Evolutionary conservation across 129 eudicot species (phyloP).

Genomic region (Centaurea solstitialis): DNA sequence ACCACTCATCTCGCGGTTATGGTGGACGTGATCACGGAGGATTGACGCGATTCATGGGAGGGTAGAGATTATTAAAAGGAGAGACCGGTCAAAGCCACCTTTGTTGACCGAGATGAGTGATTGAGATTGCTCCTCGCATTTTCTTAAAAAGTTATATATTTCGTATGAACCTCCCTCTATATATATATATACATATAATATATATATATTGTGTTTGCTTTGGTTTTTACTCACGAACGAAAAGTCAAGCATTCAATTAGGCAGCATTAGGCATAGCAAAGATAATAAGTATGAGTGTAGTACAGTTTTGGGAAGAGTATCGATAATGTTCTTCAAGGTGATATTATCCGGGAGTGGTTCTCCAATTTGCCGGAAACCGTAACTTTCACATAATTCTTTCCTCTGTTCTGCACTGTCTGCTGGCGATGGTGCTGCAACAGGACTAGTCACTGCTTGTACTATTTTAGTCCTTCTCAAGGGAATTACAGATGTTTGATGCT

Average conservation of each 20-base stretch:
- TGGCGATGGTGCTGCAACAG: slow-evolving; percentile 50
- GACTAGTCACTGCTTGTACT: slow-evolving; percentile 65
- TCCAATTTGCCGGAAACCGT: slow-evolving; percentile 86
- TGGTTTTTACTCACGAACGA: not conserved
- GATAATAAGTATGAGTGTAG: slow-evolving; percentile 11
- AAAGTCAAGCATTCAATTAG: not conserved
- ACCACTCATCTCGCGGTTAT: too few relatives aligned
- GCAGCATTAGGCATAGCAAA: not conserved
- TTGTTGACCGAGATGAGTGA: too few relatives aligned
- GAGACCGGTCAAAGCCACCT: too few relatives aligned
- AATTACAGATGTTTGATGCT: slow-evolving; percentile 30
- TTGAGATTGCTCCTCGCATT: too few relatives aligned
- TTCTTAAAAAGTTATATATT: too few relatives aligned
- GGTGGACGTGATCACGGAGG: too few relatives aligned
- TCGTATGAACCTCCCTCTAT: too few relatives aligned
- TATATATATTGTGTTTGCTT: not conserved
- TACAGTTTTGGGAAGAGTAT: slow-evolving; percentile 76
- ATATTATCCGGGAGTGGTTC: slow-evolving; percentile 85
- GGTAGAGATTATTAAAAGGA: too few relatives aligned
- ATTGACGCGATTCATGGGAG: too few relatives aligned
- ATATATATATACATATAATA: too few relatives aligned
- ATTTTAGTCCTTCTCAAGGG: slow-evolving; percentile 40
- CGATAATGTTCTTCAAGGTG: slow-evolving; percentile 72
- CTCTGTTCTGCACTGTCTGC: slow-evolving; percentile 59
- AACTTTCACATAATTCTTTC: slow-evolving; percentile 61